Conservation (phyloP, 352 stramenopile genomes). For the Thalassiosira sp. region DNA sequence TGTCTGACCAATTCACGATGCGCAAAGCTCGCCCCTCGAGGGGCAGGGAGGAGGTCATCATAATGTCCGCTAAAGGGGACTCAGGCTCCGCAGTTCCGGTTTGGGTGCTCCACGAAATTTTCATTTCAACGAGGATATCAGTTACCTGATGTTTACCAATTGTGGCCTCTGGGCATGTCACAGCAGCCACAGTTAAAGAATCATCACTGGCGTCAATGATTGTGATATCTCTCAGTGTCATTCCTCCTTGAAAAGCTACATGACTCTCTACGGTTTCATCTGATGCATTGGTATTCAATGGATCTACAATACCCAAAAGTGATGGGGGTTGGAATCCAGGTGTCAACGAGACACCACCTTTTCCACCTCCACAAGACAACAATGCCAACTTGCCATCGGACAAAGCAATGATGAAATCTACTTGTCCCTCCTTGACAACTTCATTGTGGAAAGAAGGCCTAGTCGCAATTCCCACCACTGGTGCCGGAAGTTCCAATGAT, state of each 20-base stretch:
- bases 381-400: conserved; percentile 48
- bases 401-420: conserved; percentile 44
- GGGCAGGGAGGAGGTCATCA: conserved; percentile 28
- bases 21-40: conserved; percentile 56
- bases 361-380: conserved; percentile 22
- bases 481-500: conserved; percentile 49
- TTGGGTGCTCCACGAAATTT: conserved; percentile 21
- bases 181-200: conserved; percentile 45
- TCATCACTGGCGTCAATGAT: conserved; percentile 42
- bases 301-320: conserved; percentile 28
- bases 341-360: conserved; percentile 15
- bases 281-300: conserved; percentile 10
- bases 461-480: conserved; percentile 40
- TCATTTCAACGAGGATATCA: conserved; percentile 57
- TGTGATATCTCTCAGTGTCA: conserved; percentile 45
- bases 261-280: conserved; percentile 15
- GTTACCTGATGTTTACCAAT: conserved; percentile 32
- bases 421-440: background rate
- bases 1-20: conserved; percentile 72
- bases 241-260: conserved; percentile 1
- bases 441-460: conserved; percentile 49
- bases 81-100: background rate
- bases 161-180: conserved; percentile 31
- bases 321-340: conserved; percentile 40
- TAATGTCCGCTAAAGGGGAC: conserved; percentile 10